phyloP scores from a whole-genome alignment of 371 early-diverging fungal genomes.

The Zychaea mexicana region DNA sequence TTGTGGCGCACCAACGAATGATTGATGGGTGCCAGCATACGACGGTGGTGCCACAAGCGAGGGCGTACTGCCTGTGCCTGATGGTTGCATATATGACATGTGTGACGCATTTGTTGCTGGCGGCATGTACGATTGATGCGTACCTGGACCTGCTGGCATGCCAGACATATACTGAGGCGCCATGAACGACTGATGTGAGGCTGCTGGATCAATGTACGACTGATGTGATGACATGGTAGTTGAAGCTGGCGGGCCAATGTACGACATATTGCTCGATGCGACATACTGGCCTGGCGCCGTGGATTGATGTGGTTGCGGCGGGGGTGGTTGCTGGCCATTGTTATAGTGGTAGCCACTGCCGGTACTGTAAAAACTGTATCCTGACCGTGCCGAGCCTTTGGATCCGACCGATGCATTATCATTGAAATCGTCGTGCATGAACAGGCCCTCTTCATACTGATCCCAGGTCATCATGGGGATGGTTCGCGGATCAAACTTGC shows the following conservation, averaged over 20 bases:
- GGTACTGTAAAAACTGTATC: constrained; percentile 38
- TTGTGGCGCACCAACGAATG: constrained; percentile 5
- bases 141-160: neutral
- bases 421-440: constrained; percentile 18
- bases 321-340: neutral
- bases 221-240: neutral
- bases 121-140: constrained; percentile 8
- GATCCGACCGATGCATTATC: constrained; percentile 26
- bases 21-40: neutral
- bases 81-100: neutral
- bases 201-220: neutral
- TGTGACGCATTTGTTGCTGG: neutral
- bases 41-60: neutral
- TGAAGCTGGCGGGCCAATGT: neutral
- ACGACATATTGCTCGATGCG: constrained; percentile 16
- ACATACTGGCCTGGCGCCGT: constrained; percentile 17
- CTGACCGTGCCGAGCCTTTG: constrained; percentile 30
- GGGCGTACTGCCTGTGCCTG: neutral
- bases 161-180: neutral
- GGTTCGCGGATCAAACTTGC: constrained; percentile 69
- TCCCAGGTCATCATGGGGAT: constrained; percentile 83
- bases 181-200: constrained; percentile 9
- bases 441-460: constrained; percentile 77
- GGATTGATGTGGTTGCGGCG: neutral
- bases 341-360: constrained; percentile 24